Base-by-base conservation (phyloP, 257 asterid genomes). In the Lycium barbarum region DNA sequence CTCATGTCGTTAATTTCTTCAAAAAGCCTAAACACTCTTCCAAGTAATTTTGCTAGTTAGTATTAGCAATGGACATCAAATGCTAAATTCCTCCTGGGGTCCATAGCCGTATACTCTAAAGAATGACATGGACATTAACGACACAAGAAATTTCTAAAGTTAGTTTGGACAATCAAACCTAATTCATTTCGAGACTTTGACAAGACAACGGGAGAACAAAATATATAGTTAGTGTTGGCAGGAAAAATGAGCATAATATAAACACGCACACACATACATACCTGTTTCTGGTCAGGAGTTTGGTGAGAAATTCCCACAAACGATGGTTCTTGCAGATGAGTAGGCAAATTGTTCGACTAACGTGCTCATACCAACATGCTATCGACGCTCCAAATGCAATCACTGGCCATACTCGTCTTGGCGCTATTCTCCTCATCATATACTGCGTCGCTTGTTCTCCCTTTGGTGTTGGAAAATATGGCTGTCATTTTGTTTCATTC, bases 301-400 rank as follows among this genome's bases (percentile, higher is more conserved):
- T 94, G 93, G 97, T 87, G 62, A 97, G 91, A 89, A 89, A 94
- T 22, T 97, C 98, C 98, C 97, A 93, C 4, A 93, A 17, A 0
- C 98, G 97, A 86, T 97, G 99, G 88, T 97, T 92, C 86, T 93
- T 97, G 95, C 97, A 92, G 40, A 97, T 89, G 54, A 97, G 87
- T 36, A 97, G 93, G 88, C 98, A 95, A 45, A 92, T 79, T 2
- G 98, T 93, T 67, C 99, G 91, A 86, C 96, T 89, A 9, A 97
- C 85, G 80, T 97, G 99, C 80, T 97, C 99, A 85, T 97, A 97
- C 99, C 99, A 97, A 63, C 98, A 95, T 6, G 97, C 98, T 1
- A 97, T 9, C 7, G 99, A 97, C n/a, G 98, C 93, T 33, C 97
- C 99, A 40, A 97, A 93, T 0, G 92, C 95, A 2, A 95, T 93